Evolutionary conservation across 1,284 basidiomycete genomes (phyloP).

Genomic region (Ceratobasidium sp.): DNA sequence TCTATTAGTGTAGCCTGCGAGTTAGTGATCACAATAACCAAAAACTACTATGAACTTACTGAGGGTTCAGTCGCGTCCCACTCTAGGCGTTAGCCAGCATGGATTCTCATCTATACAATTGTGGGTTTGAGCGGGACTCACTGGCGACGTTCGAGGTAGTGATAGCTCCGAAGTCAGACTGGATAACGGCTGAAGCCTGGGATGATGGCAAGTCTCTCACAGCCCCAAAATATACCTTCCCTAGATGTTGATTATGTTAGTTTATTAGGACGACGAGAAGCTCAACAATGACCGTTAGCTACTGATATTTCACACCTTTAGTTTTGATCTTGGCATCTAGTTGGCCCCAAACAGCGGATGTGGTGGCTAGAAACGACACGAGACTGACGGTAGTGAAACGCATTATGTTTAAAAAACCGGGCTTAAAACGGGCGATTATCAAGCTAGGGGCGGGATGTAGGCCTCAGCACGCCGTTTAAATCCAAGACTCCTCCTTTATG

Average conservation of each 20-base stretch:
- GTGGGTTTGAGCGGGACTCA: not conserved
- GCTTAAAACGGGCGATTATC: too few species aligned
- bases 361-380: too few species aligned
- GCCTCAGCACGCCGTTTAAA: too few species aligned
- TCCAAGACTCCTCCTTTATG: too few species aligned
- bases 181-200: conserved; percentile 11
- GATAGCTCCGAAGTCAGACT: conserved; percentile 30
- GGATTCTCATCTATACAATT: not conserved
- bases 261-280: too few species aligned
- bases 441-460: too few species aligned
- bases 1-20: not conserved
- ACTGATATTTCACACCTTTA: too few species aligned
- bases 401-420: too few species aligned
- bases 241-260: not conserved
- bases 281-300: too few species aligned
- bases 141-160: conserved; percentile 36
- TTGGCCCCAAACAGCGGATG: too few species aligned
- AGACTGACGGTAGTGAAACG: too few species aligned
- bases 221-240: conserved; percentile 43
- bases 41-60: not conserved
- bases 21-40: not conserved
- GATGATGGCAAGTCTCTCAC: not conserved
- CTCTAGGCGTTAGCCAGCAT: not conserved
- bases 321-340: too few species aligned
- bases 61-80: conserved; percentile 42